phyloP scores from a whole-genome alignment of 148 eudicot species.

The Mesembryanthemum crystallinum region DNA sequence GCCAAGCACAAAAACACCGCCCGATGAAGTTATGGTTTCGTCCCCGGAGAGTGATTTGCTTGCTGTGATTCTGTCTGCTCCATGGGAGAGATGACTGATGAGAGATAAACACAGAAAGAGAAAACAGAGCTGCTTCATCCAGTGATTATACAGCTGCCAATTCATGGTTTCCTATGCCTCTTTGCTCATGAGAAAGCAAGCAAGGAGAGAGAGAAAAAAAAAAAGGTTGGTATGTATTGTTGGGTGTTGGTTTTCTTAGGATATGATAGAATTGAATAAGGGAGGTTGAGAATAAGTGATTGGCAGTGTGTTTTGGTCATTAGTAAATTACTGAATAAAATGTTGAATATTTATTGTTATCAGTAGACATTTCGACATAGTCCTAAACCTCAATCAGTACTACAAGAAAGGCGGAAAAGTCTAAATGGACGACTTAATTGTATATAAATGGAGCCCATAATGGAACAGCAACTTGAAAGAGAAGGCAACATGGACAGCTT shows the following conservation, averaged over 20 bases:
- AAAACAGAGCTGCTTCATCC: neutral
- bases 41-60: slow-evolving; percentile 40
- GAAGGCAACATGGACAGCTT: too few species aligned
- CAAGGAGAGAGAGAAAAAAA: neutral
- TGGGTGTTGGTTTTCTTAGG: neutral
- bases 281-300: slow-evolving; percentile 4
- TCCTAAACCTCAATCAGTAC: too few species aligned
- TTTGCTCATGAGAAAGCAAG: neutral
- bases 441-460: too few species aligned
- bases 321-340: too few species aligned
- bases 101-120: slow-evolving; percentile 11
- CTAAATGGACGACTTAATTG: neutral
- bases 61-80: slow-evolving; percentile 39
- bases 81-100: slow-evolving; percentile 18
- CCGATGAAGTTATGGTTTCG: slow-evolving; percentile 40
- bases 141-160: neutral
- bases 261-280: neutral
- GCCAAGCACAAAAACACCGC: slow-evolving; percentile 39
- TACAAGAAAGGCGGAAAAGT: neutral
- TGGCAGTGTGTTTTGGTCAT: neutral
- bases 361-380: too few species aligned
- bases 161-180: slow-evolving; percentile 17
- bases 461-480: too few species aligned
- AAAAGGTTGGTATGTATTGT: neutral
- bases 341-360: too few species aligned